Conservation (phyloP, 345 rosid species). For the Litchi chinensis region DNA sequence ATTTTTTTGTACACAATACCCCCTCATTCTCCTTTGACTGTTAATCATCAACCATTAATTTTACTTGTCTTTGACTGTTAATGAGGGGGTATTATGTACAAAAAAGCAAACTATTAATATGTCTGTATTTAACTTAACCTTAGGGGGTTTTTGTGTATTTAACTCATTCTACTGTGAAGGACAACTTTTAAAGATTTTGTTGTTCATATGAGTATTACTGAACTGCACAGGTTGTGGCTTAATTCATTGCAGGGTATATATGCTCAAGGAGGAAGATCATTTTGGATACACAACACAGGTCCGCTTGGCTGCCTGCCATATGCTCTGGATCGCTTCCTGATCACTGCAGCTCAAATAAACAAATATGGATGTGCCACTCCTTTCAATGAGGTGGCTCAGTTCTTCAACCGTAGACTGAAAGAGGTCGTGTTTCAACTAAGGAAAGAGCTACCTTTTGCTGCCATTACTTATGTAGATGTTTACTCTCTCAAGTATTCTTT, state of each 20-base stretch:
- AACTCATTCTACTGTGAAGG: no score
- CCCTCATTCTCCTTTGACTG: no score
- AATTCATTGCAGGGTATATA: conserved; percentile 41
- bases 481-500: conserved; percentile 61
- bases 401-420: conserved; percentile 47
- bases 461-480: conserved; percentile 65
- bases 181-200: not conserved
- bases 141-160: no score
- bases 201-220: not conserved
- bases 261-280: conserved; percentile 65
- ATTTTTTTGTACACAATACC: no score
- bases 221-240: not conserved
- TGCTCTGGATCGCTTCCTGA: conserved; percentile 45
- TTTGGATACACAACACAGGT: conserved; percentile 83
- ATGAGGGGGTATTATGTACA: no score
- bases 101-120: no score
- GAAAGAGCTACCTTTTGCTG: conserved; percentile 51
- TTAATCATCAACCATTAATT: no score
- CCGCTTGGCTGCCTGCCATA: conserved; percentile 76
- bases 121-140: no score
- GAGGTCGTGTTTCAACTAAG: conserved; percentile 43
- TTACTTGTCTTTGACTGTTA: no score
- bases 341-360: conserved; percentile 43
- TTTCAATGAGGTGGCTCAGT: conserved; percentile 60
- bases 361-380: conserved; percentile 61